A percentile compares a stretch with the other conserved stretches of the same genome.
Conservation (phyloP, 352 stramenopile species). For the Globisporangium iwayamae region DNA sequence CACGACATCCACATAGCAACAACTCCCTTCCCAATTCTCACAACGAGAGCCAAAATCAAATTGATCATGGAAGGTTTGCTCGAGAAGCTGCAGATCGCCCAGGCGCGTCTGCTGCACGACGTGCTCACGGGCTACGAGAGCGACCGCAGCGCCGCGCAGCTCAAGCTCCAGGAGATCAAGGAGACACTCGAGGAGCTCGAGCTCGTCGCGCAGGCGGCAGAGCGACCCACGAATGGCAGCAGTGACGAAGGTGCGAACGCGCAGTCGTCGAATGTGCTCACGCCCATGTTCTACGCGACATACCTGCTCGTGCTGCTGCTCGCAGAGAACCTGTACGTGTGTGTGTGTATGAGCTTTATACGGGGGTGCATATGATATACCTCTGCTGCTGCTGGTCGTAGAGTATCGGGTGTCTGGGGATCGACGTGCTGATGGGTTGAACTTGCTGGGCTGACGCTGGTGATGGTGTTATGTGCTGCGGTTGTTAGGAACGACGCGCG, state of each 20-base stretch:
- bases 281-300: conserved; percentile 48
- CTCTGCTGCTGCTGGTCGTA: neutral
- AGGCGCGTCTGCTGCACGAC: conserved; percentile 33
- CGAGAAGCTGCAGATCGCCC: conserved; percentile 37
- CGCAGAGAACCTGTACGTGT: conserved; percentile 38
- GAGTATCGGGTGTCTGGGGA: neutral
- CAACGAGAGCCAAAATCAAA: neutral
- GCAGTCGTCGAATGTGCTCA: conserved; percentile 29
- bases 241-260: neutral
- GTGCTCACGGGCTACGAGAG: conserved; percentile 19
- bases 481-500: conserved; percentile 50
- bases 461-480: neutral
- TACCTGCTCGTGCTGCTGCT: conserved; percentile 58
- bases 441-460: neutral
- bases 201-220: conserved; percentile 39
- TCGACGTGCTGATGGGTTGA: neutral
- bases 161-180: conserved; percentile 33
- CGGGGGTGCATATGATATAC: neutral
- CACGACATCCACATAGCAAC: conserved; percentile 3
- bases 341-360: conserved; percentile 6
- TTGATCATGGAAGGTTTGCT: conserved; percentile 44
- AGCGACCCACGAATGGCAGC: neutral
- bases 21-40: neutral
- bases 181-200: conserved; percentile 49
- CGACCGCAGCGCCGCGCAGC: conserved; percentile 19